These are phyloP conservation scores for Yamadazyma spencermartinsiae DNA, from an alignment of 1,139 yeast species.

Conservation along the genomic window DNA sequence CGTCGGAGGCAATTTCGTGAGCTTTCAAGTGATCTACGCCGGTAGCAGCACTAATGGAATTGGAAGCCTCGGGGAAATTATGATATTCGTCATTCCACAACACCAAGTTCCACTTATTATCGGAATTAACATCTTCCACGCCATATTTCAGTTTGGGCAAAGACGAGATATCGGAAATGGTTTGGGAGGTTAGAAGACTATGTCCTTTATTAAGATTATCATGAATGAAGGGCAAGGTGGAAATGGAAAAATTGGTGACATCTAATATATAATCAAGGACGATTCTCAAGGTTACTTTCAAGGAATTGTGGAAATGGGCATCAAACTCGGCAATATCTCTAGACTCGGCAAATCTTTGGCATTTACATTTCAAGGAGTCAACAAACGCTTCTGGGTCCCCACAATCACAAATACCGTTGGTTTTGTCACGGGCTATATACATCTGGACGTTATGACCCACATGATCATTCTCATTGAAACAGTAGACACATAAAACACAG, in stretches of 20 bases:
- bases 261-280: conserved; percentile 52
- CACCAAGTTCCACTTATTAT: conserved; percentile 43
- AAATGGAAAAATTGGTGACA: conserved; percentile 38
- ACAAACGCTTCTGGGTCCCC: conserved; percentile 88
- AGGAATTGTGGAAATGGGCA: conserved; percentile 18
- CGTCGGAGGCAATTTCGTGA: conserved; percentile 32
- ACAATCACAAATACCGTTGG: conserved; percentile 82
- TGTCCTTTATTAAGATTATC: conserved; percentile 22
- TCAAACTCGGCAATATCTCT: conserved; percentile 8
- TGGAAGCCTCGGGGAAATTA: conserved; percentile 49
- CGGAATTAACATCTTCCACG: conserved; percentile 26
- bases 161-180: conserved; percentile 29
- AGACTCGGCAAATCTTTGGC: conserved; percentile 19
- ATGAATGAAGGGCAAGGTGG: conserved; percentile 38
- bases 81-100: conserved; percentile 79
- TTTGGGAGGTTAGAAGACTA: conserved; percentile 22
- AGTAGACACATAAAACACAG: conserved; percentile 69
- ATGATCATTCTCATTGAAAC: conserved; percentile 71
- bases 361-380: conserved; percentile 51
- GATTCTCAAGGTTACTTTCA: conserved; percentile 33
- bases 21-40: conserved; percentile 27
- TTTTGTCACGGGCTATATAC: conserved; percentile 46
- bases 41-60: conserved; percentile 39
- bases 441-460: conserved; percentile 60
- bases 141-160: conserved; percentile 32